Conservation (phyloP, 176 grass and related monocot genomes). For the Dendrocalamus sinicus region DNA sequence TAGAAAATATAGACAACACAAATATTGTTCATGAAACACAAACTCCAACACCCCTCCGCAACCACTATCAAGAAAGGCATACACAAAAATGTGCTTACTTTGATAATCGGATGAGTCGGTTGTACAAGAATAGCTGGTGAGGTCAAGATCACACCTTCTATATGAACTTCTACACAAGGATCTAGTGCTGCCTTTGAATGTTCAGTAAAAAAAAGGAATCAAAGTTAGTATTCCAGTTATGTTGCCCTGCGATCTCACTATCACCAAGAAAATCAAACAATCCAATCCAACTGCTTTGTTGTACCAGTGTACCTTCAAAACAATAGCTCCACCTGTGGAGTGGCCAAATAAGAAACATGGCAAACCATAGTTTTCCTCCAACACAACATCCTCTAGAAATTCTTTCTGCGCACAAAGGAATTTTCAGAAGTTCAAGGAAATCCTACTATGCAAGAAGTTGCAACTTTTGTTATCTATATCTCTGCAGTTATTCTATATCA, state of each 20-base stretch:
- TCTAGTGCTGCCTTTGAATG: conserved; percentile 74
- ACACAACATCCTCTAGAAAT: conserved; percentile 74
- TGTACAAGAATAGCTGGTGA: conserved; percentile 86
- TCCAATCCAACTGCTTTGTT: conserved; percentile 2
- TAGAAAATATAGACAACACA: not conserved
- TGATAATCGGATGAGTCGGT: conserved; percentile 79
- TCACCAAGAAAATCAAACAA: conserved; percentile 19
- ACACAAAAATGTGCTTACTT: conserved; percentile 50
- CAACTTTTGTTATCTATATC: conserved; percentile 11
- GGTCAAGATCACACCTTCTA: conserved; percentile 85
- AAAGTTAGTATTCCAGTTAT: conserved; percentile 28
- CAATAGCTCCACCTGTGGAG: conserved; percentile 91
- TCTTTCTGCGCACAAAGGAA: conserved; percentile 62
- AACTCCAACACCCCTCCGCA: not conserved
- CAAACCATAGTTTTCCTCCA: conserved; percentile 60
- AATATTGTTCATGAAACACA: not conserved
- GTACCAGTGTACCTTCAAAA: conserved; percentile 75
- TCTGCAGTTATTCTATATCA: conserved; percentile 27
- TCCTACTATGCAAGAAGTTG: not conserved
- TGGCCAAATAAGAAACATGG: conserved; percentile 94
- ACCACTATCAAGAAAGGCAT: conserved; percentile 15
- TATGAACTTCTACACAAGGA: conserved; percentile 61
- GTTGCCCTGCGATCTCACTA: not conserved
- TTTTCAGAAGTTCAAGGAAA: conserved; percentile 1
- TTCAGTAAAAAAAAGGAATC: conserved; percentile 15